A percentile compares a stretch with the other conserved stretches of the same genome.
Evolutionary conservation across 257 asterid genomes (phyloP).

Genomic region (Solanum chiquidenum): DNA sequence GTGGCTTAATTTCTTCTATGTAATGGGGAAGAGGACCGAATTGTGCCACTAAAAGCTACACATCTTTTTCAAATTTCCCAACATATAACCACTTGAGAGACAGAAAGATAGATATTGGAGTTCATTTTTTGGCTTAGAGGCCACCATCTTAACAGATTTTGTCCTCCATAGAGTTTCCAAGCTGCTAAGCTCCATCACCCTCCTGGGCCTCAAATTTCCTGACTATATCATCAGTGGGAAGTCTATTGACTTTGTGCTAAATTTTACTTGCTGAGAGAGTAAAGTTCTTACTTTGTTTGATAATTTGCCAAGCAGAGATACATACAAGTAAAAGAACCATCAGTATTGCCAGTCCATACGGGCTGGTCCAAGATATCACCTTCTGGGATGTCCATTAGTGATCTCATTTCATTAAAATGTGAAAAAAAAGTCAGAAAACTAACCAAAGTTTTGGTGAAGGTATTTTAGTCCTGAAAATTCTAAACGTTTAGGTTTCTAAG

Average conservation of each 20-base stretch:
- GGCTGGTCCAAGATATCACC: background rate
- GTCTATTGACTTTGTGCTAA: background rate
- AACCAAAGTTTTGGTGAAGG: background rate
- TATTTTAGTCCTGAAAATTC: background rate
- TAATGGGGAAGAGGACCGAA: background rate
- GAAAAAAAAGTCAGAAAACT: background rate
- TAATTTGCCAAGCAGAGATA: background rate
- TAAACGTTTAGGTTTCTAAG: background rate
- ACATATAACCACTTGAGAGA: background rate
- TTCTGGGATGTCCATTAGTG: background rate
- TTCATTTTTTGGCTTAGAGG: background rate
- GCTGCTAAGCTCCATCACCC: background rate
- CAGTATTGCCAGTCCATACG: background rate
- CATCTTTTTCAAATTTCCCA: background rate
- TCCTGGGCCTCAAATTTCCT: background rate
- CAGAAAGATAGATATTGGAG: background rate
- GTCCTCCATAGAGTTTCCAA: background rate
- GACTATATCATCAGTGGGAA: background rate
- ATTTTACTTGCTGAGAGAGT: background rate
- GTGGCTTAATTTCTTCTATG: background rate
- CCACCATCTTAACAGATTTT: background rate
- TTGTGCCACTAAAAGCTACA: background rate
- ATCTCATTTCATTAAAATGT: background rate
- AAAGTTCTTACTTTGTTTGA: background rate
- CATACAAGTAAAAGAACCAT: background rate